Evolutionary conservation across 2,329 filamentous ascomycete species (phyloP).

Genomic region (Ophiostoma australiae): DNA sequence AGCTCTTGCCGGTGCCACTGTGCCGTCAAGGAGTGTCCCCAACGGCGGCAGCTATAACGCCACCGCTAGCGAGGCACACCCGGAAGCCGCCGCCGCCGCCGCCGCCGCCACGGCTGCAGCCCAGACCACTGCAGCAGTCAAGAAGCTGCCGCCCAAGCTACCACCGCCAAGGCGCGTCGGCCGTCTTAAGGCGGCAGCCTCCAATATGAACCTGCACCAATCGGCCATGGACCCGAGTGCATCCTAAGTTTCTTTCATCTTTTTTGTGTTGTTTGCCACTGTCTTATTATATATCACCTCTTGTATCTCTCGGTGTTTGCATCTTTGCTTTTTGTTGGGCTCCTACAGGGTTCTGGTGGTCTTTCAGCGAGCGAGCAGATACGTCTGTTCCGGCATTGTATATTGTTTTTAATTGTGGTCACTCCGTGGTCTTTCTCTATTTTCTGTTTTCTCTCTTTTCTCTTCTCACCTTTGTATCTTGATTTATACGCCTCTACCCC

Average conservation of each 20-base stretch:
- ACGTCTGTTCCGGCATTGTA: not conserved
- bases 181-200: constrained; percentile 26
- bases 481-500: not conserved
- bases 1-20: constrained; percentile 15
- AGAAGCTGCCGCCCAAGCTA: constrained; percentile 29
- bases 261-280: not conserved
- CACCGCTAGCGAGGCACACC: constrained; percentile 6
- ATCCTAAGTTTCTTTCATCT: constrained; percentile 10
- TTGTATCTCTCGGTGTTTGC: not conserved
- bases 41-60: not conserved
- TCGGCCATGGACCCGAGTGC: constrained; percentile 11
- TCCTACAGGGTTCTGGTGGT: not conserved
- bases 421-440: not conserved
- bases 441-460: constrained; percentile 12
- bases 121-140: constrained; percentile 17
- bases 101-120: constrained; percentile 15
- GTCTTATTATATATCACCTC: not conserved
- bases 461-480: not conserved
- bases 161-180: constrained; percentile 28
- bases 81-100: constrained; percentile 11
- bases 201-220: constrained; percentile 26
- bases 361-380: constrained; percentile 1
- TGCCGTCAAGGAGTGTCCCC: not conserved
- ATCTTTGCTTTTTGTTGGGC: not conserved
- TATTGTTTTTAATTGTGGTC: not conserved